phyloP scores from a whole-genome alignment of 306 rosid genomes.

The Gynostemma pentaphyllum region DNA sequence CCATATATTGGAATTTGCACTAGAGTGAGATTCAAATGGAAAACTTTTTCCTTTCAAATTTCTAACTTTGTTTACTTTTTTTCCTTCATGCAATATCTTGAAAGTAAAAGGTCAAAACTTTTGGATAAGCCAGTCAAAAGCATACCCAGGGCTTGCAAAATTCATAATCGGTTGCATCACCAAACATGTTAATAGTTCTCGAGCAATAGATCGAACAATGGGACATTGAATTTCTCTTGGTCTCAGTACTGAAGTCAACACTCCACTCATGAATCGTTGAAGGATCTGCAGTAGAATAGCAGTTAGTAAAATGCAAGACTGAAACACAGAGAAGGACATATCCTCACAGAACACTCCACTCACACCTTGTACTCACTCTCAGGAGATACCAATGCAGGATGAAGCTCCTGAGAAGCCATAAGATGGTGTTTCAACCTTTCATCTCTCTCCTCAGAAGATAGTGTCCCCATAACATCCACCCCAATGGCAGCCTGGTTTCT shows the following conservation, averaged over 20 bases:
- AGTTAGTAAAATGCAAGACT: constrained; percentile 27
- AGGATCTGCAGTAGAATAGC: constrained; percentile 44
- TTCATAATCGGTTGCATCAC: constrained; percentile 82
- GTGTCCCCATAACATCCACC: constrained; percentile 73
- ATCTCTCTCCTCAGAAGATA: constrained; percentile 94
- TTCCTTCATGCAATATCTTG: background rate
- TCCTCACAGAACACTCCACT: constrained; percentile 53
- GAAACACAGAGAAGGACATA: constrained; percentile 12
- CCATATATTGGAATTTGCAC: background rate
- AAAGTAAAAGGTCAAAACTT: background rate
- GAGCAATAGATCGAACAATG: constrained; percentile 67
- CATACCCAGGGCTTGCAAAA: constrained; percentile 94
- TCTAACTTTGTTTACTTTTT: background rate
- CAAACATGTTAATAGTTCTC: constrained; percentile 83
- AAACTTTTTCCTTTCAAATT: background rate
- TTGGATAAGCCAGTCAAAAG: constrained; percentile 19
- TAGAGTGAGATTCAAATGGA: background rate
- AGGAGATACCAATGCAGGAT: constrained; percentile 87
- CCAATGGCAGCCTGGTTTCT: constrained; percentile 89
- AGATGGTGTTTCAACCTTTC: constrained; percentile 83
- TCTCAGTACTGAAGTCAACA: constrained; percentile 65
- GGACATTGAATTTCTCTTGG: constrained; percentile 84
- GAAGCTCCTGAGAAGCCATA: constrained; percentile 83
- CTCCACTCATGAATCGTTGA: constrained; percentile 78
- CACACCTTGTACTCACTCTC: constrained; percentile 99